A percentile compares a stretch with the other conserved stretches of the same genome.
These are phyloP conservation scores for Globisporangium megalacanthum DNA, from an alignment of 352 stramenopile genomes.

Conservation along the genomic window DNA sequence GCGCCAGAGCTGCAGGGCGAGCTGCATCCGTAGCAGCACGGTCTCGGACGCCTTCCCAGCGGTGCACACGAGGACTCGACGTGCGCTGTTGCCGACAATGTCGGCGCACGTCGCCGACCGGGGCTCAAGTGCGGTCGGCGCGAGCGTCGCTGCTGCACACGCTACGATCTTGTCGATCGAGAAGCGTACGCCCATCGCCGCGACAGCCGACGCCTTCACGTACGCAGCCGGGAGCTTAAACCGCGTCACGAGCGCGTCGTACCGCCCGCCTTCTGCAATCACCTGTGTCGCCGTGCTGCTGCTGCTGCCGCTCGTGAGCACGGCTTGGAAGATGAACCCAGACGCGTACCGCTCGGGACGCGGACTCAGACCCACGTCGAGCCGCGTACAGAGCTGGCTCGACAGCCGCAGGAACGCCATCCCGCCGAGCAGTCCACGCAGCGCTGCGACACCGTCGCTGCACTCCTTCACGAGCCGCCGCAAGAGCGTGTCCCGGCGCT, in stretches of 20 bases:
- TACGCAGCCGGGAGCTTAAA: slow-evolving; percentile 82
- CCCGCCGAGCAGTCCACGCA: slow-evolving; percentile 61
- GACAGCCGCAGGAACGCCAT: slow-evolving; percentile 64
- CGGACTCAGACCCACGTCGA: slow-evolving; percentile 75
- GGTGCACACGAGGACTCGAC: slow-evolving; percentile 73
- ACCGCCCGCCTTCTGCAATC: slow-evolving; percentile 79
- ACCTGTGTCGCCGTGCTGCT: slow-evolving; percentile 42
- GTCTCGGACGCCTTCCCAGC: slow-evolving; percentile 67
- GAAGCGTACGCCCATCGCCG: slow-evolving; percentile 81
- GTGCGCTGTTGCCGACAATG: slow-evolving; percentile 32
- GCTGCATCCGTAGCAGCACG: slow-evolving; percentile 72
- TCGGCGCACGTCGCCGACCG: slow-evolving; percentile 25
- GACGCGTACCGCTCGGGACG: slow-evolving; percentile 72
- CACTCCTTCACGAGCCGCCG: slow-evolving; percentile 65
- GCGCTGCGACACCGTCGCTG: slow-evolving; percentile 51
- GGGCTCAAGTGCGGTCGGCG: slow-evolving; percentile 21
- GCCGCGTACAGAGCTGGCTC: slow-evolving; percentile 49
- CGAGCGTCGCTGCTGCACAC: slow-evolving; percentile 43
- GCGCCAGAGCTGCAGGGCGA: slow-evolving; percentile 69
- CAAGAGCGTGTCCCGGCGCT: slow-evolving; percentile 63
- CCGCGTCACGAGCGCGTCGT: slow-evolving; percentile 72
- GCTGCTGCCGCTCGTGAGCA: slow-evolving; percentile 31
- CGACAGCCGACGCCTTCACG: slow-evolving; percentile 59
- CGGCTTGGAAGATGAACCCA: slow-evolving; percentile 82
- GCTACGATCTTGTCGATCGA: slow-evolving; percentile 84